Evolutionary conservation across 2,329 filamentous ascomycete genomes (phyloP).

Genomic region (Blastomyces parvus): DNA sequence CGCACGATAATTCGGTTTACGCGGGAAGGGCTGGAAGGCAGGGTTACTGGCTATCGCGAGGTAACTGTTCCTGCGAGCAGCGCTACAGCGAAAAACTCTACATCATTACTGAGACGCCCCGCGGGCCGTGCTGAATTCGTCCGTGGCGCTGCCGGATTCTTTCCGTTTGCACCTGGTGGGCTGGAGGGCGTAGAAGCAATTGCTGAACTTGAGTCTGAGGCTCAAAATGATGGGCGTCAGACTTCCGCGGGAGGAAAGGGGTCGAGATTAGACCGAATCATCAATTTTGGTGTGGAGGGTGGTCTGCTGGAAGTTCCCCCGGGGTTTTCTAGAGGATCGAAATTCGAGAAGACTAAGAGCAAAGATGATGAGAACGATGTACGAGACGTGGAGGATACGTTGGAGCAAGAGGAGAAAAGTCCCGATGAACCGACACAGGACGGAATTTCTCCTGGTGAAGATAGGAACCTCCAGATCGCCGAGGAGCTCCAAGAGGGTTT

Average conservation of each 20-base stretch:
- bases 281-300: conserved; percentile 67
- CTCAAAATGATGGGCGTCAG: conserved; percentile 44
- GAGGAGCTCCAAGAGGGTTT: conserved; percentile 23
- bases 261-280: conserved; percentile 65
- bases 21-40: conserved; percentile 81
- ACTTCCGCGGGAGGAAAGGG: conserved; percentile 26
- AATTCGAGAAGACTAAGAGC: conserved; percentile 54
- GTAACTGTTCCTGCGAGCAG: conserved; percentile 84
- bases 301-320: conserved; percentile 74
- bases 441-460: conserved; percentile 22
- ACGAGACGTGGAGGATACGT: conserved; percentile 42
- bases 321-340: conserved; percentile 68
- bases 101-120: conserved; percentile 75
- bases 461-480: conserved; percentile 21
- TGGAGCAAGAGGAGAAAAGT: conserved; percentile 37
- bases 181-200: conserved; percentile 78
- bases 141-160: conserved; percentile 82
- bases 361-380: conserved; percentile 58
- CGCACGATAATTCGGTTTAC: conserved; percentile 90
- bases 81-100: conserved; percentile 90
- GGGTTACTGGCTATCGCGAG: conserved; percentile 87
- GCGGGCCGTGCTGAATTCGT: conserved; percentile 84
- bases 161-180: conserved; percentile 86
- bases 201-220: conserved; percentile 71
- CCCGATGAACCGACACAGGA: conserved; percentile 38